Conservation (phyloP, 805 yeast species). For the Suhomyces sp. region DNA sequence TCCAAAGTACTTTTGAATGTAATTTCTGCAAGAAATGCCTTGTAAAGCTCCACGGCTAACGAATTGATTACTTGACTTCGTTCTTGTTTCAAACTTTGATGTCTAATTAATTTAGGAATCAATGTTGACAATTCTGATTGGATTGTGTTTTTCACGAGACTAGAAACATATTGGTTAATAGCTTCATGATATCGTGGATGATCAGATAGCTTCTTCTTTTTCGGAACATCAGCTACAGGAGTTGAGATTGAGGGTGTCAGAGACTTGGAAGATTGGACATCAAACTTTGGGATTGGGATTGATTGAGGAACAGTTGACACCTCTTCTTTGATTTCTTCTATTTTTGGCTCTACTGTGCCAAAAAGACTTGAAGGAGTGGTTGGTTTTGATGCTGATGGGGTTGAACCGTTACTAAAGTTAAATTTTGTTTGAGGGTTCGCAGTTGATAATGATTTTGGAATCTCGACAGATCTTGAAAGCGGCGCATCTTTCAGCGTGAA, state of each 20-base stretch:
- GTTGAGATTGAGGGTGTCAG: not conserved
- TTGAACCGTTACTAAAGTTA: no score
- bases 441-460: no score
- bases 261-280: no score
- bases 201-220: conserved; percentile 23
- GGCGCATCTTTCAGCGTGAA: no score
- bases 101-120: conserved; percentile 25
- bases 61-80: conserved; percentile 27
- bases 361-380: no score
- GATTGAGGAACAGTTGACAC: not conserved
- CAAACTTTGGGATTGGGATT: not conserved
- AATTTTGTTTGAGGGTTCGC: no score
- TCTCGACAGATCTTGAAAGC: no score
- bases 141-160: conserved; percentile 2
- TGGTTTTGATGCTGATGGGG: no score
- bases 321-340: conserved; percentile 1
- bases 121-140: conserved; percentile 21
- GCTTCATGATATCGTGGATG: conserved; percentile 29
- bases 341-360: no score
- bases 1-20: conserved; percentile 44
- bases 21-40: conserved; percentile 62
- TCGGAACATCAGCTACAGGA: conserved; percentile 1
- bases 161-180: conserved; percentile 18
- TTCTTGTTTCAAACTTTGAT: conserved; percentile 21
- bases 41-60: conserved; percentile 52